Evolutionary conservation across 2,329 filamentous ascomycete species (phyloP), one percentile per base, ranked within the genome.

Genomic region (Pestalotiopsis sp.): DNA sequence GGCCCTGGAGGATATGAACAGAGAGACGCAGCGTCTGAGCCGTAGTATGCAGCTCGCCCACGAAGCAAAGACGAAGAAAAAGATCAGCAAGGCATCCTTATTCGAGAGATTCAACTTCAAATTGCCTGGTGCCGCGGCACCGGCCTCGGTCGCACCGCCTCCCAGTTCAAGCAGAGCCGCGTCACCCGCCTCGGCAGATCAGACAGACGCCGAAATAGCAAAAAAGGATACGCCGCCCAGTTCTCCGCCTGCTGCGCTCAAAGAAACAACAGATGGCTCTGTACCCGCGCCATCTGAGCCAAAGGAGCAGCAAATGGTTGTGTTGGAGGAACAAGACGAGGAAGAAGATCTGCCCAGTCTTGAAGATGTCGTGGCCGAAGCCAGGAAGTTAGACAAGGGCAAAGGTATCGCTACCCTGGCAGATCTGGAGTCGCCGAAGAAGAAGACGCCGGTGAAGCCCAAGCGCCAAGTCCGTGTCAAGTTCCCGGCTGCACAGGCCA

Each of bases 41-140:
- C 88, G 96, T 72, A 97, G 92, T 77, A 93, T 97, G 88, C 95
- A 98, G 79, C 87, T 99, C 63, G 90, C 93, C 1, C 95, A 98
- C 79, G 91, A 97, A 77, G 92, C 93, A 27, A 93, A 91, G 81
- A 97, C 94, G 1, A 95, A 92, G 80, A 98, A 96, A 85, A 97
- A 94, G 82, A 92, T 97, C 72, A 90, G 91, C 6, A 96, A 95
- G 73, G 89, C 90, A 49, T 92, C 92, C 69, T 85, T 99, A 1
- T 92, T 98, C 75, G 91, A 93, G 66, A 88, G 89, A 27, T 97
- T 98, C 83, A 94, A 95, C 76, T 95, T 91, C 75, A 88, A 86
- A 74, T 82, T 85, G 5, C 77, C 78, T 12, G 81, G 80, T 2
- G 68, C 72, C 20, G 68, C 72, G n/a, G 66, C 75, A 61, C 64